These are phyloP conservation scores for Aurantiochytrium sp. DNA, from an alignment of 108 stramenopile genomes.

Conservation along the genomic window DNA sequence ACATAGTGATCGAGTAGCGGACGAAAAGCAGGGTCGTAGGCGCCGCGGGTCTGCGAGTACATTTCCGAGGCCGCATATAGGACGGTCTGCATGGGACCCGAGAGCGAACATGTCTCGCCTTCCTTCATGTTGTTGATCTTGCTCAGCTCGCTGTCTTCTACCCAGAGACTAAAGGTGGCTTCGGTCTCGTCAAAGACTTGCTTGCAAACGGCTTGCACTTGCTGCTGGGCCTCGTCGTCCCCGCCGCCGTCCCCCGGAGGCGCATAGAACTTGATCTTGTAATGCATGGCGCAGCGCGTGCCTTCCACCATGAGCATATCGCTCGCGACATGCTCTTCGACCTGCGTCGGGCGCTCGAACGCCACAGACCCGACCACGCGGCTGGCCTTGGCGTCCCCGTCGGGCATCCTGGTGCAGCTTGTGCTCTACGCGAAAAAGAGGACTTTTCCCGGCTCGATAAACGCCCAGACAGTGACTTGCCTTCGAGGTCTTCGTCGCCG, in stretches of 20 bases:
- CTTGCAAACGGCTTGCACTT: not conserved
- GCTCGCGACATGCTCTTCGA: not conserved
- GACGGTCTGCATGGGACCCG: conserved; percentile 29
- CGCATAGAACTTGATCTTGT: not conserved
- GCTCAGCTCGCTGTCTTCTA: conserved; percentile 37
- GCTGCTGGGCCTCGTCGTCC: not conserved
- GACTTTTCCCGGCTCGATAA: not conserved
- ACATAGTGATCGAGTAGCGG: conserved; percentile 43
- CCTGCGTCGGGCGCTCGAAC: not conserved
- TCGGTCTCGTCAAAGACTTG: conserved; percentile 32
- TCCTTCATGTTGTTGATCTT: conserved; percentile 22
- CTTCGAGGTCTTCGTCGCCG: not conserved
- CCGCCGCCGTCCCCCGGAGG: not conserved
- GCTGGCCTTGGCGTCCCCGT: not conserved
- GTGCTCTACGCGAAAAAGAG: not conserved
- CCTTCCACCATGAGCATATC: not conserved
- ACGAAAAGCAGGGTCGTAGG: conserved; percentile 37
- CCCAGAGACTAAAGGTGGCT: conserved; percentile 30
- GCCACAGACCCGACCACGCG: not conserved
- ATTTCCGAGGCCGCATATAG: conserved; percentile 33
- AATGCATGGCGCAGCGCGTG: not conserved
- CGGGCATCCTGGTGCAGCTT: not conserved
- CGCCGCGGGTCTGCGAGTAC: conserved; percentile 36
- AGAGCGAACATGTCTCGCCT: conserved; percentile 30
- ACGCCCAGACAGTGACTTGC: not conserved